A percentile compares a stretch with the other conserved stretches of the same genome.
These are phyloP conservation scores for Termitomyces heimii DNA, from an alignment of 768 basidiomycete species.

Conservation along the genomic window DNA sequence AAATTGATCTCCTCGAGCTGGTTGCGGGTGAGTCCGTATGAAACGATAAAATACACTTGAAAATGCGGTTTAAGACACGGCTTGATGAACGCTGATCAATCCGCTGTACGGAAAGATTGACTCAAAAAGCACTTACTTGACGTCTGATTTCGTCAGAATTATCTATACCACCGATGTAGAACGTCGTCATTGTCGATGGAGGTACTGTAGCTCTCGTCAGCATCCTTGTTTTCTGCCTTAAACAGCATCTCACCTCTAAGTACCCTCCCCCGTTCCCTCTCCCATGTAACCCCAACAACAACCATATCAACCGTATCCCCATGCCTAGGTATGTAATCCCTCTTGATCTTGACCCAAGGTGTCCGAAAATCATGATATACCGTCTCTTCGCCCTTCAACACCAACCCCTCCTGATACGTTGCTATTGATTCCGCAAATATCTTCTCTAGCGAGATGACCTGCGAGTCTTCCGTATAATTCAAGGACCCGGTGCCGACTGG, in stretches of 20 bases:
- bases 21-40: conserved; percentile 66
- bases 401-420: conserved; percentile 59
- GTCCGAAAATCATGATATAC: conserved; percentile 55
- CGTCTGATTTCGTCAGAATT: conserved; percentile 36
- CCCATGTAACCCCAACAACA: conserved; percentile 75
- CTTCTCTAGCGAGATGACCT: conserved; percentile 6
- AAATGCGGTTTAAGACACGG: conserved; percentile 49
- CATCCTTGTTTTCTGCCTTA: neutral
- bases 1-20: conserved; percentile 73
- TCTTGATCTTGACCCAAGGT: conserved; percentile 87
- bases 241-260: conserved; percentile 50
- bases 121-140: conserved; percentile 27
- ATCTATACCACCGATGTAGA: conserved; percentile 67
- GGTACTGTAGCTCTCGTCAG: conserved; percentile 40
- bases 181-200: conserved; percentile 68
- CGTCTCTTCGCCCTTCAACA: conserved; percentile 72
- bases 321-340: conserved; percentile 81
- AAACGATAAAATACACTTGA: conserved; percentile 66
- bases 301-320: conserved; percentile 81
- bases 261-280: conserved; percentile 69
- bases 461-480: neutral
- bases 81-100: conserved; percentile 21
- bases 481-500: conserved; percentile 33
- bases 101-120: neutral
- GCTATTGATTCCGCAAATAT: conserved; percentile 47